Percentiles rank a stretch among this genome's conserved stretches.
These are phyloP conservation scores for Echeveria elegans DNA, from an alignment of 164 flowering plant species.

Conservation along the genomic window DNA sequence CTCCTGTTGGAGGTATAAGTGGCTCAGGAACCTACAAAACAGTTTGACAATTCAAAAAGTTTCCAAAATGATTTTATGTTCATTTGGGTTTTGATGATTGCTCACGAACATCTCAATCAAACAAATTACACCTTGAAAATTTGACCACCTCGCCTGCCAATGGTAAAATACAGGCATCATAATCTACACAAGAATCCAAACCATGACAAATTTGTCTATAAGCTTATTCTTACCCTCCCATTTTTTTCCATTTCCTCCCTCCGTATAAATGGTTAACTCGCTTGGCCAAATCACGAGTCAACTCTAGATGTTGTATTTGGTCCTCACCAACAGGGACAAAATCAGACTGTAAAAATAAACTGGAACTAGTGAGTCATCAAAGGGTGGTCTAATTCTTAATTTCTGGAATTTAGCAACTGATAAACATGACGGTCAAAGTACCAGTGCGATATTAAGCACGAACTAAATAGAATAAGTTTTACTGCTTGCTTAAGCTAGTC, in stretches of 20 bases:
- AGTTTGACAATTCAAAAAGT: slow-evolving; percentile 9
- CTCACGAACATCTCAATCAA: slow-evolving; percentile 18
- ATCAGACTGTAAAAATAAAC: slow-evolving; percentile 68
- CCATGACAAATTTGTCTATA: background rate
- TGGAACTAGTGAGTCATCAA: slow-evolving; percentile 23
- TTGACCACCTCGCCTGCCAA: slow-evolving; percentile 70
- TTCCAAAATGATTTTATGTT: slow-evolving; percentile 9
- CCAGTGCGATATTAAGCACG: background rate
- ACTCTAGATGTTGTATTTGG: slow-evolving; percentile 90
- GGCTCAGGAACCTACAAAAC: slow-evolving; percentile 80
- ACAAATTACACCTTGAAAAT: slow-evolving; percentile 66
- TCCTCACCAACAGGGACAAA: slow-evolving; percentile 96
- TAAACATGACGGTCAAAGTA: background rate
- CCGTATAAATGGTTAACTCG: slow-evolving; percentile 80
- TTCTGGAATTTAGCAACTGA: background rate
- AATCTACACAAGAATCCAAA: background rate
- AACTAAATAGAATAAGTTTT: background rate
- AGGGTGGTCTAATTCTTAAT: slow-evolving; percentile 15
- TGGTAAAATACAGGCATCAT: slow-evolving; percentile 17
- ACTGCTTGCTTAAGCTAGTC: background rate
- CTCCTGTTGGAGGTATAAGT: slow-evolving; percentile 91
- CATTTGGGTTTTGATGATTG: slow-evolving; percentile 13
- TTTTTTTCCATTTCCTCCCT: slow-evolving; percentile 94
- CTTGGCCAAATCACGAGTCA: slow-evolving; percentile 88
- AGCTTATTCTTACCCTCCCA: slow-evolving; percentile 76